A percentile compares a stretch with the other conserved stretches of the same genome.
Conservation (phyloP, 805 yeast genomes). For the Priceomyces carsonii region DNA sequence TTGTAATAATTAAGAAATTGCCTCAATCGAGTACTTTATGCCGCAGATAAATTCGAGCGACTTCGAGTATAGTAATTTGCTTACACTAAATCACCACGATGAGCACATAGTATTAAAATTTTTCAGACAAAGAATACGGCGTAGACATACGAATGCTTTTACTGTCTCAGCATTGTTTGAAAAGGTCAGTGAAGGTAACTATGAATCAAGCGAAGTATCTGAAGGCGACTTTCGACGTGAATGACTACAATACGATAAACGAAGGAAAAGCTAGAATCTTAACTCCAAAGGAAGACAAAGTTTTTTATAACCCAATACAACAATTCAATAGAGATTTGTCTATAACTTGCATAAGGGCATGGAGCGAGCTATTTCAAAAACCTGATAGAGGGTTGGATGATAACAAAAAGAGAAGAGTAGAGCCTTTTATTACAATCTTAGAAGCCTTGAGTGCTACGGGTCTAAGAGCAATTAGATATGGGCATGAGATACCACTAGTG, state of each 20-base stretch:
- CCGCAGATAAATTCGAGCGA: too few species aligned
- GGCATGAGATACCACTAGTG: conserved; percentile 82
- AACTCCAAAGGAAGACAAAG: conserved; percentile 78
- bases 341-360: conserved; percentile 81
- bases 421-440: conserved; percentile 63
- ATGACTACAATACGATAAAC: conserved; percentile 36
- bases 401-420: conserved; percentile 15
- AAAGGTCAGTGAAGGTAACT: conserved; percentile 2
- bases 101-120: too few species aligned
- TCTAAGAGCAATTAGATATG: conserved; percentile 88
- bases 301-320: conserved; percentile 94
- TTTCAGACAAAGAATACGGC: too few species aligned
- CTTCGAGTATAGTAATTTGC: too few species aligned
- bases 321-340: conserved; percentile 94
- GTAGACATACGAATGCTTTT: conserved; percentile 6
- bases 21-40: too few species aligned
- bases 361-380: conserved; percentile 60
- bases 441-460: conserved; percentile 98
- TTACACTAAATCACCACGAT: too few species aligned
- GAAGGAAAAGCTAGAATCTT: conserved; percentile 88
- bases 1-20: too few species aligned
- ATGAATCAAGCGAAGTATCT: conserved; percentile 1
- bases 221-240: conserved; percentile 16
- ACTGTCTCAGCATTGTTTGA: conserved; percentile 1
- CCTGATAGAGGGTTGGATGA: conserved; percentile 6